Base-by-base conservation (phyloP, 257 asterid species). In the Cordia subcordata region DNA sequence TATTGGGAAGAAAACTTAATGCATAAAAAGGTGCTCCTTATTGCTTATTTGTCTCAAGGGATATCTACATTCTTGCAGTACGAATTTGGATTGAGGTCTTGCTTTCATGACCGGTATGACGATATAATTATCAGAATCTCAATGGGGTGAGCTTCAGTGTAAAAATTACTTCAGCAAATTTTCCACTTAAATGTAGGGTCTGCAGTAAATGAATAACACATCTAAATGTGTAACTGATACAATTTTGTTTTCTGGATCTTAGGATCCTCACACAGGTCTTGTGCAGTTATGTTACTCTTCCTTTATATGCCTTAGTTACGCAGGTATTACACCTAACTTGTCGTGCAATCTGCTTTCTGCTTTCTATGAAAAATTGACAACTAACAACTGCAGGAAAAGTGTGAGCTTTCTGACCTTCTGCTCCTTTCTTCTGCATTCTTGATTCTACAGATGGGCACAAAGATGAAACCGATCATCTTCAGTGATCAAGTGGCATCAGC, bases 221-320 rank as follows among this genome's bases (percentile, higher is more conserved):
- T 6, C 6, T 27, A 6, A 27, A 27, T 27, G 35, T 27, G 35
- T 27, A 49, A 19, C 16, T 49, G 3, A 42, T 10, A 1, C 10
- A 42, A 8, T 57, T 19, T 53, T 11, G 10, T 53, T 13, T n/a
- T 18, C 20, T n/a, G 17, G 54, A 5, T 39, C 17, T 42, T 74
- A 92, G 99, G 71, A 57, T 88, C 53, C 79, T 92, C 62, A 82
- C 83, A 19, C 94, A 88, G 63, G 72, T 84, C 33, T 72, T 92
- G 11, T 92, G 99, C 77, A 86, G 97, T 55, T 92, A 88, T 17
- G 96, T 92, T 14, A 92, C 95, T 5, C 97, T 92, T 32, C 97
- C 99, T 11, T 87, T 88, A 0, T 86, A 88, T 69, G 99, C 97
- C 64, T 93, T 92, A 5, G 99, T 88, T 9, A 88, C 97, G 39